Conservation (phyloP, 257 asterid genomes). For the Ballota nigra region DNA sequence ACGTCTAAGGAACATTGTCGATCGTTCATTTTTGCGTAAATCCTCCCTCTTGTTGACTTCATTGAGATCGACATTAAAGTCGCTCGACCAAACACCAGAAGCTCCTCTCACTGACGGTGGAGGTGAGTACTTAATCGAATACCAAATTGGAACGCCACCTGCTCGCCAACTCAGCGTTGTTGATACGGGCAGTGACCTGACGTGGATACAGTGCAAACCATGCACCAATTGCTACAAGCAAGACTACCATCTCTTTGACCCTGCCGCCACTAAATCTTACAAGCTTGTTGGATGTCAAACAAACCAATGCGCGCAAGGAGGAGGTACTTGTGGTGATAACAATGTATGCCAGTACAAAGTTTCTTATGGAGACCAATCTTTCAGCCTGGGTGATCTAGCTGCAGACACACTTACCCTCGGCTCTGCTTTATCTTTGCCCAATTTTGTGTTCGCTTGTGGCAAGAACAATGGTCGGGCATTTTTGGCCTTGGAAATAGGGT, state of each 20-base stretch:
- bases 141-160: not conserved
- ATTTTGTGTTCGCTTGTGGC: too few species aligned
- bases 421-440: too few species aligned
- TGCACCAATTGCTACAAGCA: not conserved
- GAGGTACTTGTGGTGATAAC: too few species aligned
- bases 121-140: not conserved
- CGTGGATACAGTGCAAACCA: not conserved
- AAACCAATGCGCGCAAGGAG: too few species aligned
- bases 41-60: not conserved
- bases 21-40: conserved; percentile 31
- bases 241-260: not conserved
- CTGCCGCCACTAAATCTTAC: not conserved
- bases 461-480: too few species aligned
- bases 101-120: not conserved
- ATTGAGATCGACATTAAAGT: not conserved
- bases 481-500: too few species aligned
- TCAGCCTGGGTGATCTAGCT: too few species aligned
- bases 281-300: too few species aligned
- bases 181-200: not conserved
- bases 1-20: not conserved
- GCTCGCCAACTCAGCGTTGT: not conserved
- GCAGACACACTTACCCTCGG: too few species aligned
- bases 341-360: too few species aligned
- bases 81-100: not conserved
- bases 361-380: too few species aligned